Base-by-base conservation (phyloP, 2,329 filamentous ascomycete species). In the Epichloe bromicola region DNA sequence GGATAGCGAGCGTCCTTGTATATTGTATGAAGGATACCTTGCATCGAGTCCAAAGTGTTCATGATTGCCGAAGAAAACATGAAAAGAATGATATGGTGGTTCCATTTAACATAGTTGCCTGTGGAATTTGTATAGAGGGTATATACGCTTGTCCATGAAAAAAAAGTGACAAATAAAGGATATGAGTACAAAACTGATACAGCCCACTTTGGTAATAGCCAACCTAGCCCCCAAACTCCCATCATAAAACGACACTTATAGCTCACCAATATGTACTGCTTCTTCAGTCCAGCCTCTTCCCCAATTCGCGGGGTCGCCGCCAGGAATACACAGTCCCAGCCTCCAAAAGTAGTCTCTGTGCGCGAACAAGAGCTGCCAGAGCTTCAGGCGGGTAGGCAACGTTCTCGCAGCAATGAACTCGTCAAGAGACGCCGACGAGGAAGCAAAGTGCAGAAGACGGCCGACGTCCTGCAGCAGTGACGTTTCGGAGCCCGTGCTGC, bases 301-400 rank as follows among this genome's bases (percentile, higher is more conserved):
- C 83, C 83, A 86, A 58, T 86, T 78, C 44, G 73, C 71, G 3
- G 83, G 82, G 63, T 85, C 83, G 12, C 86, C 86, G 12, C 85
- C 85, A 0, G 91, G 90, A 2, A 96, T 74, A 68, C 93, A 98
- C 34, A 97, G 70, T 0, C 93, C 93, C 49, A 98, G 67, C 51
- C 93, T 77, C 87, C 88, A 95, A 68, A 98, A 97, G 67, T 98
- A 98, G 69, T 98, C 93, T 39, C 93, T 74, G 69, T 98, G 93
- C 1, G 90, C 86, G 66, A 94, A 95, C 62, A 97, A 84, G 7
- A 96, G 71, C 67, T 95, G 82, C 88, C 91, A 95, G n/a, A 94
- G 76, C 65, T 85, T 86, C 59, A 90, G 65, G 66, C 78, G 66
- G 60, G 57, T 76, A 63, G 60, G 82, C 66, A 71, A 78, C 74